phyloP scores from a whole-genome alignment of 441 rosid genomes.

The Mallotus japonicus region DNA sequence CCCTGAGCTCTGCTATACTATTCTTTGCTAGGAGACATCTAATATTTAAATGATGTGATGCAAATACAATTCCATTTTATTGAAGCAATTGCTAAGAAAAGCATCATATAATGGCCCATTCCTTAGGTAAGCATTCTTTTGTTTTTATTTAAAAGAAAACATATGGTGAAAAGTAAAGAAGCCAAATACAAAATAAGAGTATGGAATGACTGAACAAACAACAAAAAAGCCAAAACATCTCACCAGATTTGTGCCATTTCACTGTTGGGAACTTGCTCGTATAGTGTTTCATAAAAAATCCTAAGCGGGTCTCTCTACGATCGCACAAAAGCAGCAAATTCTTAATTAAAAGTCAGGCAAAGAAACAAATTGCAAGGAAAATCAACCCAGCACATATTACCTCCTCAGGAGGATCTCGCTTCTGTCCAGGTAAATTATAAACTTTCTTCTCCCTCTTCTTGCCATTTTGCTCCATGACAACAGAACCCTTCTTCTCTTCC shows the following conservation, averaged over 20 bases:
- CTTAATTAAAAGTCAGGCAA: neutral
- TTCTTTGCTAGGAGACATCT: neutral
- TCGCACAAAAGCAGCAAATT: slow-evolving; percentile 22
- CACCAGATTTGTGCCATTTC: slow-evolving; percentile 97
- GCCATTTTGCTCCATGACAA: slow-evolving; percentile 28
- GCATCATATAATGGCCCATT: neutral
- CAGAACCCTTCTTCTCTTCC: slow-evolving; percentile 25
- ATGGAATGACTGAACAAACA: neutral
- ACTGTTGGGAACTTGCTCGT: slow-evolving; percentile 69
- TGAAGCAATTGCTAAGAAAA: neutral
- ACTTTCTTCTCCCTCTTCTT: slow-evolving; percentile 76
- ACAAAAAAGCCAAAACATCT: slow-evolving; percentile 28
- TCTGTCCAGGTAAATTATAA: slow-evolving; percentile 85
- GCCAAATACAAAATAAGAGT: neutral
- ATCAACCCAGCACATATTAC: slow-evolving; percentile 31
- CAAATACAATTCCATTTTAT: neutral
- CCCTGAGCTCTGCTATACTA: slow-evolving; percentile 2
- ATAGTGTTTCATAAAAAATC: slow-evolving; percentile 82
- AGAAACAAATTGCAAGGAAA: slow-evolving; percentile 1
- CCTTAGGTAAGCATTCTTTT: neutral
- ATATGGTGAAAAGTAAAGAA: neutral
- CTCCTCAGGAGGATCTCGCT: slow-evolving; percentile 78
- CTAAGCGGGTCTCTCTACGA: slow-evolving; percentile 91
- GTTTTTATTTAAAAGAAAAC: neutral
- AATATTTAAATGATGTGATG: neutral